Base-by-base conservation (phyloP, 2,329 filamentous ascomycete species). In the Sarocladium brachiariae region DNA sequence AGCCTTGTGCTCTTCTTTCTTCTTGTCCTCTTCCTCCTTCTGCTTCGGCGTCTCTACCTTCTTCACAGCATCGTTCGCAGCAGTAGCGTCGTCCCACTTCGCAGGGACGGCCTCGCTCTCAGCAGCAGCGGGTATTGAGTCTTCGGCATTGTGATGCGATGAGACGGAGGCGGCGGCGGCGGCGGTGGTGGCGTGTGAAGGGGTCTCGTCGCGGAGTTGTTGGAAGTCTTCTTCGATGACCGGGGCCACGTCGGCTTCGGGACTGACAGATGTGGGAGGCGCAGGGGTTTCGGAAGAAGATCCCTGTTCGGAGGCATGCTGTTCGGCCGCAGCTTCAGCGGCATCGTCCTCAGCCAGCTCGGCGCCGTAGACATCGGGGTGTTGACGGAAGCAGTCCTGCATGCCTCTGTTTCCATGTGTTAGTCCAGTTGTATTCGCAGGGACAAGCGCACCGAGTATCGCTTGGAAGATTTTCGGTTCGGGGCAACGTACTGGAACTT, bases 331-430 rank as follows among this genome's bases (percentile, higher is more conserved):
- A 31, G 51, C 38, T 18, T 53, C 39, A 46, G 53, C 48, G 10
- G 37, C 47, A 27, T 85, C 83, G 48, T 95, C 90, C 45, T 90
- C 86, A 30, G 87, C 84, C 16, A 96, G 75, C 66, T 97, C 92
- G 38, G 86, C 80, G 53, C 90, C 91, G 69, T 99, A 99, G 53
- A 96, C 78, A 38, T 97, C 93, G 18, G 93, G 93, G 68, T 96
- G 87, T 65, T 84, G 74, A 59, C 90, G 82, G 79, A 99, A 99
- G 75, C 93, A 99, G 62, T 92, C 86, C 74, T 97, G 93, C 93
- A 99, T 99, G 61, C 78, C 83, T 77, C 91, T 96, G 59, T 61
- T 52, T 19, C 50, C 50, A 66, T 54, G 31, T 51, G 33, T 23
- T 8, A n/a, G 43, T n/a, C n/a, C n/a, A n/a, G n/a, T n/a, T n/a